Percentiles rank a stretch among this genome's conserved stretches.
Evolutionary conservation across 345 rosid genomes (phyloP).

Genomic region (Populus alba): DNA sequence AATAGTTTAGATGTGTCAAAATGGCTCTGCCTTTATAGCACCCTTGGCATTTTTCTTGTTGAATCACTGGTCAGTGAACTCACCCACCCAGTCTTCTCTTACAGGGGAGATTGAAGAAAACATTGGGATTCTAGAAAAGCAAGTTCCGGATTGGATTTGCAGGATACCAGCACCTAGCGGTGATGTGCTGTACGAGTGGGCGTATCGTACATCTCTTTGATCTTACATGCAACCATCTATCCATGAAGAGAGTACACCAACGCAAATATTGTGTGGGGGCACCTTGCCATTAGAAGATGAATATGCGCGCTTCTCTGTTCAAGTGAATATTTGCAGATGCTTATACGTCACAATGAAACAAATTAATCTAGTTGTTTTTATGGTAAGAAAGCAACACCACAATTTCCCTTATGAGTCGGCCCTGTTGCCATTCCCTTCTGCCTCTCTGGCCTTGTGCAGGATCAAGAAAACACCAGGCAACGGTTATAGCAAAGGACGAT

Average conservation of each 20-base stretch:
- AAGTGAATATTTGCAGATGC: neutral
- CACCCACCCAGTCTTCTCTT: neutral
- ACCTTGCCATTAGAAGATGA: neutral
- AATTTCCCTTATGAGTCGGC: neutral
- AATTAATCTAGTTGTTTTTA: neutral
- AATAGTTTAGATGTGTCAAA: slow-evolving; percentile 29
- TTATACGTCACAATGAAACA: neutral
- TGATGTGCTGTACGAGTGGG: slow-evolving; percentile 41
- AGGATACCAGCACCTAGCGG: slow-evolving; percentile 35
- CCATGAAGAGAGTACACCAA: neutral
- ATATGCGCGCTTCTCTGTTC: neutral
- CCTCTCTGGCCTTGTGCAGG: slow-evolving; percentile 22
- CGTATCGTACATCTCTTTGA: neutral
- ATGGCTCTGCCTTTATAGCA: neutral
- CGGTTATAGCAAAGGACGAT: slow-evolving; percentile 13
- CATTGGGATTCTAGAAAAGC: slow-evolving; percentile 45
- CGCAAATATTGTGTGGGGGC: neutral
- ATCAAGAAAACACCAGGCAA: slow-evolving; percentile 27
- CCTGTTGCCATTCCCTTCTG: neutral
- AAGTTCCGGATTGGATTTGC: slow-evolving; percentile 51
- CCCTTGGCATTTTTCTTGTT: neutral
- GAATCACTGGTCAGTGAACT: neutral
- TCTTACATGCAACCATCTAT: neutral
- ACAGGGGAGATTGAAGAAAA: slow-evolving; percentile 56
- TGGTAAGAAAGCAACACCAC: neutral